A percentile compares a stretch with the other conserved stretches of the same genome.
phyloP scores from a whole-genome alignment of 352 stramenopile genomes.

The Globisporangium megalacanthum region DNA sequence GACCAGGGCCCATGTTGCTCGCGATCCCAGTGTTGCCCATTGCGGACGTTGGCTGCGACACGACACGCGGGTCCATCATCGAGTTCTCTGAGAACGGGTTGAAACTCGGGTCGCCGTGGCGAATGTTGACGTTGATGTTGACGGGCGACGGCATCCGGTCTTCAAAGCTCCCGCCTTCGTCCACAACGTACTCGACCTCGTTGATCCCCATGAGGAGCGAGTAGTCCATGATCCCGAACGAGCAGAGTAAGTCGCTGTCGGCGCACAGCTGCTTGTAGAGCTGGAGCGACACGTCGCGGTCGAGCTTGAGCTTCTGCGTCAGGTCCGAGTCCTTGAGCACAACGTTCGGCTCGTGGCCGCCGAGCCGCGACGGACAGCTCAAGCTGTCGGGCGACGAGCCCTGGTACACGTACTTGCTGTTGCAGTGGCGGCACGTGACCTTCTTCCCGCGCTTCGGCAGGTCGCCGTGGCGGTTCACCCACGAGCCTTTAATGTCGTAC shows the following conservation, averaged over 20 bases:
- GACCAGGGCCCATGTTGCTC: slow-evolving; percentile 1
- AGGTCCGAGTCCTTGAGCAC: slow-evolving; percentile 88
- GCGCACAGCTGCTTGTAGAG: slow-evolving; percentile 74
- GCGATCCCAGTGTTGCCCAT: neutral
- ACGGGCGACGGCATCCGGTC: slow-evolving; percentile 22
- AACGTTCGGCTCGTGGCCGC: slow-evolving; percentile 84
- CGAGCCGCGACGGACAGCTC: slow-evolving; percentile 68
- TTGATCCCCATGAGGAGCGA: slow-evolving; percentile 88
- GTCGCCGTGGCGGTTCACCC: slow-evolving; percentile 82
- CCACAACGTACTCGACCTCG: slow-evolving; percentile 84
- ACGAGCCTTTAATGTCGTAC: slow-evolving; percentile 91
- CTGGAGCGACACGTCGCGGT: slow-evolving; percentile 58
- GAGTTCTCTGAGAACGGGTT: slow-evolving; percentile 66
- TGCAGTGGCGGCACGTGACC: slow-evolving; percentile 87
- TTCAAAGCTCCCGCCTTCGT: slow-evolving; percentile 45
- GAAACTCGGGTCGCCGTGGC: slow-evolving; percentile 21
- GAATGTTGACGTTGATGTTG: slow-evolving; percentile 19
- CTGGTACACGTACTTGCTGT: slow-evolving; percentile 78
- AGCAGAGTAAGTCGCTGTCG: slow-evolving; percentile 80
- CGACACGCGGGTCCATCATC: slow-evolving; percentile 53
- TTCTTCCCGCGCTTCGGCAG: slow-evolving; percentile 83
- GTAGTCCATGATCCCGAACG: slow-evolving; percentile 92
- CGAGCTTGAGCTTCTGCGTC: slow-evolving; percentile 85
- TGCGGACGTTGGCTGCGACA: too few species aligned
- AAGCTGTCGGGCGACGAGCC: slow-evolving; percentile 57